Base-by-base conservation (phyloP, 805 yeast species). In the Ogataea paraovalis region DNA sequence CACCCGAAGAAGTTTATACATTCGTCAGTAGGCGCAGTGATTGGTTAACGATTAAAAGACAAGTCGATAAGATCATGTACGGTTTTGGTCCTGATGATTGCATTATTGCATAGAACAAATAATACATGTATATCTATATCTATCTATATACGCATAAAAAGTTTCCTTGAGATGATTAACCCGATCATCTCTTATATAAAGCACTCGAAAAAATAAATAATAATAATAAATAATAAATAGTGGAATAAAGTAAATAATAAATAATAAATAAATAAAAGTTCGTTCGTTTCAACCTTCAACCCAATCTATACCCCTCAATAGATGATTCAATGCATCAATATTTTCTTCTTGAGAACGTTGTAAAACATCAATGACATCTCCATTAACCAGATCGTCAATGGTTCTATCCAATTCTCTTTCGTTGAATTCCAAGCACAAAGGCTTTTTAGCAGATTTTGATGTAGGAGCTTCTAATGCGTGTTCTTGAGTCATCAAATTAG, bases 21-120 rank as follows among this genome's bases (percentile, higher is more conserved):
- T 86, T 91, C 67, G 94, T 90, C 4, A 90, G 87, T 55, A 71
- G 96, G 51, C 73, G 99, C 47, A 76, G 82, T 33, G 99, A 92
- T 64, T 92, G 99, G 99, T 68, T 77, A 0, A 60, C 69, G 33
- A 85, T 92, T 23, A 84, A 81, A 54, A 73, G 76, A 51, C 86
- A 85, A 49, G 97, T 92, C 9, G 98, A 92, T 65, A 88, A 85
- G 63, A 91, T 88, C n/a, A 87, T 94, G 83, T 94, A 90, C 60
- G 98, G 99, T 0, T 73, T 92, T 45, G 90, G 88, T 16, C 67
- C 83, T 25, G 85, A 81, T 23, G 97, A 90, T 59, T 91, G 97
- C 70, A 54, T 64, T 0, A 70, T 88, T 38, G 69, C 76, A 69
- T 83, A 62, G 34, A 30, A 30, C 12, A 30, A 66, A n/a, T 12